These are phyloP conservation scores for Pseudogymnoascus sp. DNA, from an alignment of 2,329 filamentous ascomycete genomes.

Conservation along the genomic window DNA sequence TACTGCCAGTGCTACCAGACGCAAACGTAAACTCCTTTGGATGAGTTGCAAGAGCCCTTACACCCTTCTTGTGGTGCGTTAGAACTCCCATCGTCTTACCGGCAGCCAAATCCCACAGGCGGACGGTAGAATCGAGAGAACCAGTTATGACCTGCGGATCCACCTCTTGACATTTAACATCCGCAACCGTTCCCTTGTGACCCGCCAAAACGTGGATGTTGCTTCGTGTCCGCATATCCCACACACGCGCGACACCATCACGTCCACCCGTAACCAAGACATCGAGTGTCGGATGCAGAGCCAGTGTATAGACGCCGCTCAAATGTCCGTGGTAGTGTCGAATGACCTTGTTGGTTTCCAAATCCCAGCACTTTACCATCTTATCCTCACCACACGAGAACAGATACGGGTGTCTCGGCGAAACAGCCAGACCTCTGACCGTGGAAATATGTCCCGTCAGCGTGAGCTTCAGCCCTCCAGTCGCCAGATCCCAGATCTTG, in stretches of 20 bases:
- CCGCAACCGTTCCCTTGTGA: constrained; percentile 84
- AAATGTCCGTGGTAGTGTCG: constrained; percentile 96
- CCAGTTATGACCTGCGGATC: constrained; percentile 92
- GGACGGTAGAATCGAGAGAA: constrained; percentile 86
- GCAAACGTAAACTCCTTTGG: constrained; percentile 96
- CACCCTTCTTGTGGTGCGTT: constrained; percentile 97
- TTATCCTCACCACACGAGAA: constrained; percentile 99
- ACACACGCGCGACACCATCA: constrained; percentile 89
- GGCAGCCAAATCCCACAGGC: constrained; percentile 91
- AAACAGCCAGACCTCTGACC: constrained; percentile 85
- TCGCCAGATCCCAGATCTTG: constrained; percentile 96
- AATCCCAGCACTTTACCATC: constrained; percentile 99
- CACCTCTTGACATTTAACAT: constrained; percentile 87
- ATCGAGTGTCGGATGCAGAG: constrained; percentile 90
- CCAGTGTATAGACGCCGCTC: constrained; percentile 88
- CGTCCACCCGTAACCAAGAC: constrained; percentile 91
- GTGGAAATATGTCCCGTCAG: constrained; percentile 93
- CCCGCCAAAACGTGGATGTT: constrained; percentile 92
- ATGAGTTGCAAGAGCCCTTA: constrained; percentile 76
- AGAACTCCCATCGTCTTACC: constrained; percentile 94
- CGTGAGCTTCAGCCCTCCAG: constrained; percentile 75
- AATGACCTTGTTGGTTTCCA: constrained; percentile 99
- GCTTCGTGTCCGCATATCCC: constrained; percentile 96
- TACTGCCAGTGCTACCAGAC: constrained; percentile 81
- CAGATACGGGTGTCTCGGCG: constrained; percentile 87